phyloP scores from a whole-genome alignment of 1,139 yeast genomes.

The Sugiyamaella castrensis region DNA sequence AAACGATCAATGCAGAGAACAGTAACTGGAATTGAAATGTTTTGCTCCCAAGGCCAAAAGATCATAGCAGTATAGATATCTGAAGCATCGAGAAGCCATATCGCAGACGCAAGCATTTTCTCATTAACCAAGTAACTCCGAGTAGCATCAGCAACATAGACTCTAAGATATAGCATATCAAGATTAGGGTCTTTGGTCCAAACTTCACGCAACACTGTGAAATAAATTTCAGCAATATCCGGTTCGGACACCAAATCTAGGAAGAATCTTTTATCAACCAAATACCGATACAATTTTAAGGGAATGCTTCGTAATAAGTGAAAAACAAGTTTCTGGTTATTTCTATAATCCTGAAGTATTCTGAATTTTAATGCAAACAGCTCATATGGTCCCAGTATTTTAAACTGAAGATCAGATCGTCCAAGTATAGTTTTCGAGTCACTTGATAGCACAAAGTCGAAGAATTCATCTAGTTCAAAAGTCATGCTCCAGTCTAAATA shows the following conservation, averaged over 20 bases:
- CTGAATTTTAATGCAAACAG: constrained; percentile 26
- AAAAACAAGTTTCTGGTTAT: constrained; percentile 13
- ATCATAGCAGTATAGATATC: not conserved
- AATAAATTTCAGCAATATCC: not conserved
- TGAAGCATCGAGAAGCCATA: constrained; percentile 10
- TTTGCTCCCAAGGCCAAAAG: not conserved
- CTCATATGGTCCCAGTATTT: constrained; percentile 27
- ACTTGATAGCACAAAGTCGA: constrained; percentile 30
- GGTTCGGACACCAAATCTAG: constrained; percentile 6
- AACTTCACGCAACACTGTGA: constrained; percentile 13
- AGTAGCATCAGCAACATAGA: not conserved
- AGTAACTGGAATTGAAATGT: not conserved
- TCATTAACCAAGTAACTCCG: not conserved
- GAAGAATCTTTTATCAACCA: constrained; percentile 1
- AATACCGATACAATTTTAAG: constrained; percentile 20
- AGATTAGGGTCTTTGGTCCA: not conserved
- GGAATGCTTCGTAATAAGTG: constrained; percentile 19
- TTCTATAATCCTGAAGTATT: constrained; percentile 4
- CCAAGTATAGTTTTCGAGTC: constrained; percentile 15
- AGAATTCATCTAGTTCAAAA: constrained; percentile 24
- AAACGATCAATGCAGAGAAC: constrained; percentile 4
- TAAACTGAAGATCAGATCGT: constrained; percentile 26
- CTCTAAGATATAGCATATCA: not conserved
- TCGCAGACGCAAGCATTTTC: not conserved
- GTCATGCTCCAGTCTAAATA: constrained; percentile 5